Evolutionary conservation across 2,329 filamentous ascomycete species (phyloP).

Genomic region (Calonectria honghensis): DNA sequence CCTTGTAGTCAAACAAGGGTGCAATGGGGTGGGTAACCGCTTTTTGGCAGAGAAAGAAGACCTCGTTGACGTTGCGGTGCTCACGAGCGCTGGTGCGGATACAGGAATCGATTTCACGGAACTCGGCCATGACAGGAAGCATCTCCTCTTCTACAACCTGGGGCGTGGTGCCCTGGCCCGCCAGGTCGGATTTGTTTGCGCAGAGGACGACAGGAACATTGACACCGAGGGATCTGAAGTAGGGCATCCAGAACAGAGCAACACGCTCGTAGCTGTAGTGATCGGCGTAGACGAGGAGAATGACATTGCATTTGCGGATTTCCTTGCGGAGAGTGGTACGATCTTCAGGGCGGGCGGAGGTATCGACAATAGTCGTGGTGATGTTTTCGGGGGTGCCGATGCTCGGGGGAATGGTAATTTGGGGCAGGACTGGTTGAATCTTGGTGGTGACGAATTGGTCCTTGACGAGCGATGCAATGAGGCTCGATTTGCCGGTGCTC

Average conservation of each 20-base stretch:
- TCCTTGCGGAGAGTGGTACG: constrained; percentile 92
- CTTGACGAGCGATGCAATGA: constrained; percentile 97
- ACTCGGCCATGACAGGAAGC: constrained; percentile 98
- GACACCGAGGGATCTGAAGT: constrained; percentile 97
- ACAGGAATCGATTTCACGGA: constrained; percentile 98
- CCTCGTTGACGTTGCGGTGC: constrained; percentile 95
- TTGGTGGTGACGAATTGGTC: constrained; percentile 97
- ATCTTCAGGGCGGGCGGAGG: constrained; percentile 95
- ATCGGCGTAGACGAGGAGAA: constrained; percentile 96
- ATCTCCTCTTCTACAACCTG: constrained; percentile 97
- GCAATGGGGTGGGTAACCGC: constrained; percentile 98
- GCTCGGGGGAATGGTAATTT: constrained; percentile 94
- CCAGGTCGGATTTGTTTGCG: constrained; percentile 97
- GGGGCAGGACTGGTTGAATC: constrained; percentile 94
- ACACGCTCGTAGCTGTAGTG: constrained; percentile 99
- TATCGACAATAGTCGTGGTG: constrained; percentile 98
- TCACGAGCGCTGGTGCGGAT: constrained; percentile 95
- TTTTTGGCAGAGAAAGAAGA: constrained; percentile 98
- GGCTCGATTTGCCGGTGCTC: constrained; percentile 92
- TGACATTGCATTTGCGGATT: constrained; percentile 97
- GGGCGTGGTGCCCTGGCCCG: constrained; percentile 82
- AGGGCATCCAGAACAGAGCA: constrained; percentile 98
- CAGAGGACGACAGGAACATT: constrained; percentile 98
- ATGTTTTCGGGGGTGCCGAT: constrained; percentile 97
- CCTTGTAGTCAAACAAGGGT: constrained; percentile 97